Evolutionary conservation across 148 eudicot genomes (phyloP).

Genomic region (Chenopodium formosanum): DNA sequence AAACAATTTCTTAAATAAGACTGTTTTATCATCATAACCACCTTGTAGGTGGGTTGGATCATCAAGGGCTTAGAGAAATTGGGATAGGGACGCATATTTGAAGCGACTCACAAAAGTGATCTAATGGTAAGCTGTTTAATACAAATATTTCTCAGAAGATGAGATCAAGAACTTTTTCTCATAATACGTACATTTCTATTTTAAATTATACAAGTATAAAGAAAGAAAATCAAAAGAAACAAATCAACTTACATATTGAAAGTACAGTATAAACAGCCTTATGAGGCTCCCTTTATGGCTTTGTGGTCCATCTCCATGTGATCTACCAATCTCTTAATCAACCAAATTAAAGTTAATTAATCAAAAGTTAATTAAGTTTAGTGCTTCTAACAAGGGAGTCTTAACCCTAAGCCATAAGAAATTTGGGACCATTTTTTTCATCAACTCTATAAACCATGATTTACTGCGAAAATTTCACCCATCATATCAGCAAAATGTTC

Average conservation of each 20-base stretch:
- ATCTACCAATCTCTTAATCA: constrained; percentile 12
- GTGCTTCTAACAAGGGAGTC: constrained; percentile 14
- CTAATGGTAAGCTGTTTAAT: no score
- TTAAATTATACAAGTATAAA: no score
- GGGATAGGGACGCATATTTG: no score
- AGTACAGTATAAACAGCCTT: constrained; percentile 14
- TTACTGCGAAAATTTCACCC: neutral
- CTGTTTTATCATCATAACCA: no score
- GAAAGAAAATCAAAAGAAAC: neutral
- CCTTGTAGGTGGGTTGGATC: no score
- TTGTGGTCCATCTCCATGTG: constrained; percentile 21
- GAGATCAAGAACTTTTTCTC: no score
- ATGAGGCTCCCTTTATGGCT: neutral
- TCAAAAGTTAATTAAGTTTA: neutral
- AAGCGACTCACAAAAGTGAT: no score
- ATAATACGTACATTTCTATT: no score
- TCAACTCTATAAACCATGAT: neutral
- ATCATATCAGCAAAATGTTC: constrained; percentile 3
- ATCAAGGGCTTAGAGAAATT: no score
- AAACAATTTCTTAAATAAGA: no score
- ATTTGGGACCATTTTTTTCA: constrained; percentile 5
- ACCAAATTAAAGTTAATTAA: neutral
- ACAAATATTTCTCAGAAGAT: no score
- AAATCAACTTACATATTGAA: neutral
- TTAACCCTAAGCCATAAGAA: neutral